Conservation (phyloP, 768 basidiomycete species). For the Cyclocybe cylindracea region DNA sequence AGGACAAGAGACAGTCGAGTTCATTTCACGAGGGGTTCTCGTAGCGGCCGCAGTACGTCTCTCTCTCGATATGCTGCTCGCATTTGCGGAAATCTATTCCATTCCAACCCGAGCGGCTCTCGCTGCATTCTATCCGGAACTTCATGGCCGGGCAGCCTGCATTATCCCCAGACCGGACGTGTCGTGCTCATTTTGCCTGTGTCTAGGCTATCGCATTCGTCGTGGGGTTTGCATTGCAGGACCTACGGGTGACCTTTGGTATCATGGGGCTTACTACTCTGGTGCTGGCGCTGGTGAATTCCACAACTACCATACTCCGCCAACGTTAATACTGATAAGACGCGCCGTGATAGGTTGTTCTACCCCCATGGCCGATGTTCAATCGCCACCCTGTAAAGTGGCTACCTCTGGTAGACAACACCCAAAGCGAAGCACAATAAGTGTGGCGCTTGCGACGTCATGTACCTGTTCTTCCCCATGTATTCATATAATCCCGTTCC, state of each 20-base stretch:
- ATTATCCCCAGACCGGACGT: too few relatives aligned
- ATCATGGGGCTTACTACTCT: slow-evolving; percentile 42
- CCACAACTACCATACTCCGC: neutral
- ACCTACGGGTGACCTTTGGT: slow-evolving; percentile 52
- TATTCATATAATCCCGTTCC: neutral
- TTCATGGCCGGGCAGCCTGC: too few relatives aligned
- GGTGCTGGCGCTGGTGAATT: slow-evolving; percentile 45
- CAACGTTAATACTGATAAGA: neutral
- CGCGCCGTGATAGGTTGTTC: slow-evolving; percentile 41
- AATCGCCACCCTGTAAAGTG: slow-evolving; percentile 64
- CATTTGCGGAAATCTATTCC: too few relatives aligned
- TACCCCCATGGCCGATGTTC: slow-evolving; percentile 74
- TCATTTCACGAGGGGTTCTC: slow-evolving; percentile 43
- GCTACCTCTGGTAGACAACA: slow-evolving; percentile 37
- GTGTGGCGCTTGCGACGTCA: neutral
- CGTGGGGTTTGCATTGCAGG: slow-evolving; percentile 57
- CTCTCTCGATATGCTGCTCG: slow-evolving; percentile 30
- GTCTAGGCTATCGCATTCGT: slow-evolving; percentile 55
- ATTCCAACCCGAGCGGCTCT: neutral
- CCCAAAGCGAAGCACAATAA: slow-evolving; percentile 27
- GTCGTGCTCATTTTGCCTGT: too few relatives aligned
- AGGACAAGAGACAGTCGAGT: slow-evolving; percentile 57
- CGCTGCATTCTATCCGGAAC: slow-evolving; percentile 6
- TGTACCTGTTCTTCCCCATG: neutral
- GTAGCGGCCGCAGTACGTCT: slow-evolving; percentile 47